Evolutionary conservation across 495 filamentous ascomycete species (phyloP), one percentile per base, ranked within the genome.

Genomic region (Penicillium lividum): DNA sequence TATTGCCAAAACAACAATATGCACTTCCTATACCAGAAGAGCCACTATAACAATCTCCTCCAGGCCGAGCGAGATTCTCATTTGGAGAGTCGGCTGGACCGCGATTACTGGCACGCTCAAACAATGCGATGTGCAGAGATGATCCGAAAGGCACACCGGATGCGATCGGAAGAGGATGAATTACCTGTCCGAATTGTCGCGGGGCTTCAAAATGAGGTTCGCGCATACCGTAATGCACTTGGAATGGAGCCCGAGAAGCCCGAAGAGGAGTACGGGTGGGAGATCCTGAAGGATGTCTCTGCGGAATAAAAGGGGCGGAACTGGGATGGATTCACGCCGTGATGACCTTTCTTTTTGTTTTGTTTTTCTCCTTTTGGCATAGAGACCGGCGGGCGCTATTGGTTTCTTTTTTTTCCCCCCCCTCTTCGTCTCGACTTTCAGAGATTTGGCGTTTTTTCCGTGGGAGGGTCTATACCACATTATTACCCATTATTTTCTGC

Each of bases 81-180:
- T 46, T 62, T 87, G 47, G 75, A 84, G 18, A 77, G 83, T 63
- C 78, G 85, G 8, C 61, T 88, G n/a, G 81, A 84, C 57, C 84
- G 84, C n/a, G 82, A 85, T 49, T 77, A 84, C 57, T 87, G 84
- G 85, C 84, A 88, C 62, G 77, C 79, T 7, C 78, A 80, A 59
- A 78, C 79, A 42, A 77, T 82, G 75, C 76, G 77, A 52, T 77
- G 74, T 40, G 75, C 78, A 5, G 76, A 80, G 52, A 82, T 83
- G 79, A 74, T 83, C 31, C 75, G 80, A 9, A 79, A 74, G 25
- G 78, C 80, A 3, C 74, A 80, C 53, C 74, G 75, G 42, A 59
- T 83, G 8, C 73, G 80, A 15, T 80, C 74, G 48, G 77, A 81
- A 40, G 80, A 82, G 57, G 80, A 83, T 25, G 77, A 77, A 27